A percentile compares a stretch with the other conserved stretches of the same genome.
Conservation (phyloP, 2,329 filamentous ascomycete genomes). For the Emergomyces africanus region DNA sequence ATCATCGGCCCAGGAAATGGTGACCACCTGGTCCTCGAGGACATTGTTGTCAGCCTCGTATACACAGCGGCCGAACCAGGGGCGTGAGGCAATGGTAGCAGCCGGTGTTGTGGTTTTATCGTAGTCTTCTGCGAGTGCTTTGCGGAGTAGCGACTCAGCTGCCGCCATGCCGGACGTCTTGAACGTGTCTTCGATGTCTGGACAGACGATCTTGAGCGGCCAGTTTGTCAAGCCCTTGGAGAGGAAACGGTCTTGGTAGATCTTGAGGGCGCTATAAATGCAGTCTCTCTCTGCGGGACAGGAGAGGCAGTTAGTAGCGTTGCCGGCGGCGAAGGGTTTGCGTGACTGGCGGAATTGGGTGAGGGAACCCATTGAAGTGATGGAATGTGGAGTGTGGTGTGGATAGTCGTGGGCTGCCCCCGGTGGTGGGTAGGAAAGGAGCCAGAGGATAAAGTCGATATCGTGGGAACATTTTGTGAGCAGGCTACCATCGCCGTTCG, state of each 20-base stretch:
- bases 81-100: slow-evolving; percentile 35
- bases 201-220: slow-evolving; percentile 82
- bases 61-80: slow-evolving; percentile 88
- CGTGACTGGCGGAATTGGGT: slow-evolving; percentile 64
- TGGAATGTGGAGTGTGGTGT: slow-evolving; percentile 59
- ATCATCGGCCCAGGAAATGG: slow-evolving; percentile 74
- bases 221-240: slow-evolving; percentile 56
- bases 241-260: slow-evolving; percentile 63
- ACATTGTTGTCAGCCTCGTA: slow-evolving; percentile 91
- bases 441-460: slow-evolving; percentile 84
- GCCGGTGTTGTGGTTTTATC: slow-evolving; percentile 41
- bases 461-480: slow-evolving; percentile 96
- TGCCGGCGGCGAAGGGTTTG: slow-evolving; percentile 63
- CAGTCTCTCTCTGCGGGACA: slow-evolving; percentile 66
- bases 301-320: slow-evolving; percentile 73
- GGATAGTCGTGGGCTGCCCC: slow-evolving; percentile 28
- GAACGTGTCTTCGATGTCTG: slow-evolving; percentile 74
- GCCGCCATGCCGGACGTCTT: slow-evolving; percentile 31
- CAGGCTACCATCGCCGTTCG: slow-evolving; percentile 61
- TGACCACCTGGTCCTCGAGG: slow-evolving; percentile 83
- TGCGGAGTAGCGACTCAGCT: slow-evolving; percentile 40
- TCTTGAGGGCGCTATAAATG: slow-evolving; percentile 71
- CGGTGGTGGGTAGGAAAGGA: slow-evolving; percentile 60
- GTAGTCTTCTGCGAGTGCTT: slow-evolving; percentile 43
- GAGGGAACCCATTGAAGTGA: slow-evolving; percentile 64